phyloP scores from a whole-genome alignment of 1,139 yeast species.

The Diutina siamensis region DNA sequence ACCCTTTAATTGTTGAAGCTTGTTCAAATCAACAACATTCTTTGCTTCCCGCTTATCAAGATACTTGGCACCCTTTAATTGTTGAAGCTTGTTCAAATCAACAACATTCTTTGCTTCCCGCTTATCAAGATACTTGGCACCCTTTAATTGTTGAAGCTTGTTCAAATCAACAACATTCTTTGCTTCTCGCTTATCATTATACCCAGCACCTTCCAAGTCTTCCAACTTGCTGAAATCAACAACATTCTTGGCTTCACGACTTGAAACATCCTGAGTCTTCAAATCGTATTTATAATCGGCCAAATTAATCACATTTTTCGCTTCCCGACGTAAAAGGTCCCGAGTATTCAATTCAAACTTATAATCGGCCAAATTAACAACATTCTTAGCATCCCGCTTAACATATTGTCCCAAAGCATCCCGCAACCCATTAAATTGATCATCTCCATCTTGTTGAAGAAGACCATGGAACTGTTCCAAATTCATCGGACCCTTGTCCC shows the following conservation, averaged over 20 bases:
- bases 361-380: constrained; percentile 8
- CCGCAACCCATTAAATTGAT: neutral
- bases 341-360: constrained; percentile 6
- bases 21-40: neutral
- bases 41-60: neutral
- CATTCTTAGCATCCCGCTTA: constrained; percentile 10
- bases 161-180: constrained; percentile 12
- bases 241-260: constrained; percentile 14
- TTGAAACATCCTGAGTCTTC: constrained; percentile 14
- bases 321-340: constrained; percentile 11
- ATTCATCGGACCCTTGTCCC: neutral
- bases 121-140: constrained; percentile 10
- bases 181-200: constrained; percentile 13
- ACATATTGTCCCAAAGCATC: neutral
- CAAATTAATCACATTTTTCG: constrained; percentile 13
- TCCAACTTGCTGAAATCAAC: constrained; percentile 9
- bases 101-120: constrained; percentile 16
- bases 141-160: constrained; percentile 1
- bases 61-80: neutral
- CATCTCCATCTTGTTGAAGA: neutral
- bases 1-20: neutral
- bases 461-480: neutral
- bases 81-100: constrained; percentile 4
- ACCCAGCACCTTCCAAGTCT: constrained; percentile 8
- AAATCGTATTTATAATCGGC: constrained; percentile 12